Conservation (phyloP, 306 rosid species). For the Vigna angularis region DNA sequence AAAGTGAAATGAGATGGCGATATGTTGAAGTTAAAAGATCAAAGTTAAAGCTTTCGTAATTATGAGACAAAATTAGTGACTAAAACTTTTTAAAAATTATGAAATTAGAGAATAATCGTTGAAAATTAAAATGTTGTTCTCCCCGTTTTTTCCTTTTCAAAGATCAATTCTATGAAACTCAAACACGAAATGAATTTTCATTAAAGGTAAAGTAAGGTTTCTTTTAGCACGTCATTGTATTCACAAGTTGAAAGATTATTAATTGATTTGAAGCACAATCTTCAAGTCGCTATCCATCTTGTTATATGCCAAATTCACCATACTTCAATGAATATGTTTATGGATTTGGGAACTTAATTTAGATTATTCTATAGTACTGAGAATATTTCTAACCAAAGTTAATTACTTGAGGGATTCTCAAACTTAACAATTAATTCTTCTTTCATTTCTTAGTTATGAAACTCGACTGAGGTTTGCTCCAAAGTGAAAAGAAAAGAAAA, state of each 20-base stretch:
- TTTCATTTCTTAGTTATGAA: neutral
- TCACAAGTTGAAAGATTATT: neutral
- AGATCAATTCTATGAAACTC: neutral
- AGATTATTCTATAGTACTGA: neutral
- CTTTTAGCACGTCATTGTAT: neutral
- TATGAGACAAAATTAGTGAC: too few species aligned
- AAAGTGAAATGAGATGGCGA: too few species aligned
- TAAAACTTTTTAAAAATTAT: neutral
- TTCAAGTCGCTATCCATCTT: neutral
- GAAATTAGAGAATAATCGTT: neutral
- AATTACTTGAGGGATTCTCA: neutral
- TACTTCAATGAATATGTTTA: neutral
- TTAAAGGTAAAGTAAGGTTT: neutral
- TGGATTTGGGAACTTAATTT: neutral
- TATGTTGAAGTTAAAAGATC: too few species aligned
- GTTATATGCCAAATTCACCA: neutral
- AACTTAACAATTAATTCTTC: neutral
- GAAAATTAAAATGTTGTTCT: neutral
- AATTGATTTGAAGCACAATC: neutral
- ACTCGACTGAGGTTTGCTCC: too few species aligned
- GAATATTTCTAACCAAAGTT: neutral
- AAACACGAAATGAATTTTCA: neutral
- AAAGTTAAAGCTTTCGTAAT: too few species aligned
- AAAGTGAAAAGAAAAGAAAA: too few species aligned
- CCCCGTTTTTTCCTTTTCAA: neutral